These are phyloP conservation scores for Saccharomycopsis microspora DNA, from an alignment of 805 yeast genomes.

Conservation along the genomic window DNA sequence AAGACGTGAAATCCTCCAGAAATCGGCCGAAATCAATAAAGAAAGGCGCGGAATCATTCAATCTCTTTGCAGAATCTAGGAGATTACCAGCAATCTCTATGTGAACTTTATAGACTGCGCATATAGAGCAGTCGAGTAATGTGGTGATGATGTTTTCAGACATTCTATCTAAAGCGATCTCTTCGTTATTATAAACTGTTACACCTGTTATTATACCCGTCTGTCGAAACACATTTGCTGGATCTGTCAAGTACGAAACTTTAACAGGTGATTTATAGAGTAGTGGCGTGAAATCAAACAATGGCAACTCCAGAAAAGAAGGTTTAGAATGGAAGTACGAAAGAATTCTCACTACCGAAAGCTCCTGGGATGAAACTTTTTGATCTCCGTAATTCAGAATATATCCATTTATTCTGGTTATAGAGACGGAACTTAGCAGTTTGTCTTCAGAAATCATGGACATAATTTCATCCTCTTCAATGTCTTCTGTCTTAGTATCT, in stretches of 20 bases:
- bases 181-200: too few species aligned
- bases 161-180: neutral
- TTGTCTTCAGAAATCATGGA: neutral
- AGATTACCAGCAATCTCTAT: neutral
- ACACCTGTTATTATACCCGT: too few species aligned
- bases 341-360: slow-evolving; percentile 7
- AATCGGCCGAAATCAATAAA: slow-evolving; percentile 1
- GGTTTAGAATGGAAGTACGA: slow-evolving; percentile 10
- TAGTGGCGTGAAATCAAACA: slow-evolving; percentile 10
- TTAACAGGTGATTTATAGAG: slow-evolving; percentile 1
- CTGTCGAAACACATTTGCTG: too few species aligned
- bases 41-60: neutral
- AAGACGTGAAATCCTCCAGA: neutral
- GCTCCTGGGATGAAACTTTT: slow-evolving; percentile 8
- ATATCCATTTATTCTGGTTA: neutral
- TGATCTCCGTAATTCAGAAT: neutral
- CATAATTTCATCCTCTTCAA: neutral
- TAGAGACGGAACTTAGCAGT: neutral
- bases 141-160: neutral
- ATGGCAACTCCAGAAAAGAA: neutral
- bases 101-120: slow-evolving; percentile 10
- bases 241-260: slow-evolving; percentile 2
- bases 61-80: neutral
- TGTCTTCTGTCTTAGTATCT: slow-evolving; percentile 3
- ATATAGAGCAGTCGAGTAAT: slow-evolving; percentile 15